Conservation (phyloP, 129 eudicot genomes). For the Arctium lappa region DNA sequence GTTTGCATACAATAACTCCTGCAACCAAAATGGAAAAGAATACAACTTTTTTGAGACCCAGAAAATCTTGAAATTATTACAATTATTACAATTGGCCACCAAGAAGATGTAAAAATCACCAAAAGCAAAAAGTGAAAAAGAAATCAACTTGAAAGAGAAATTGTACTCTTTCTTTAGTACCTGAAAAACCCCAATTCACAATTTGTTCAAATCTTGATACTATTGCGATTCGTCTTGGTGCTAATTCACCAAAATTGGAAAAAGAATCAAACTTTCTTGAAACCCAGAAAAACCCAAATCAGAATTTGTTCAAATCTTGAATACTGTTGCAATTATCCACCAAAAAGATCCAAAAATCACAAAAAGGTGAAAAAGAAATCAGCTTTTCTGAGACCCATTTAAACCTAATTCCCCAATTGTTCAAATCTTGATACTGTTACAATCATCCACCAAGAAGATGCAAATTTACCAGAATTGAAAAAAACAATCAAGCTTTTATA, state of each 20-base stretch:
- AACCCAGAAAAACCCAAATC: neutral
- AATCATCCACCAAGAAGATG: neutral
- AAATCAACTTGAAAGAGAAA: neutral
- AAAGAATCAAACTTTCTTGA: neutral
- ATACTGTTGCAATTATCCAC: neutral
- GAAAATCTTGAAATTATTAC: neutral
- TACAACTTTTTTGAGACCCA: neutral
- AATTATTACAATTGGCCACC: neutral
- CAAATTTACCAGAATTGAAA: neutral
- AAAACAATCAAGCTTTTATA: neutral
- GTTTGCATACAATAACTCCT: constrained; percentile 85
- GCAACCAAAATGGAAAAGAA: constrained; percentile 7
- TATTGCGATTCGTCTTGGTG: neutral
- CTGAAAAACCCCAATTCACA: neutral
- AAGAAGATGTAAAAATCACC: neutral
- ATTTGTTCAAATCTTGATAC: no score
- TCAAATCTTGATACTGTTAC: neutral
- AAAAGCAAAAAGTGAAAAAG: neutral
- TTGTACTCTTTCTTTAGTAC: no score
- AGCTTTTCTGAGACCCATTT: neutral
- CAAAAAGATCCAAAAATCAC: neutral
- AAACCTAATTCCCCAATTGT: neutral
- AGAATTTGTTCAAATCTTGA: neutral
- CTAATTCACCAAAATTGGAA: neutral
- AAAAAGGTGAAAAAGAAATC: neutral